Evolutionary conservation across 2,329 filamentous ascomycete species (phyloP).

Genomic region (Teratosphaeriaceae sp.): DNA sequence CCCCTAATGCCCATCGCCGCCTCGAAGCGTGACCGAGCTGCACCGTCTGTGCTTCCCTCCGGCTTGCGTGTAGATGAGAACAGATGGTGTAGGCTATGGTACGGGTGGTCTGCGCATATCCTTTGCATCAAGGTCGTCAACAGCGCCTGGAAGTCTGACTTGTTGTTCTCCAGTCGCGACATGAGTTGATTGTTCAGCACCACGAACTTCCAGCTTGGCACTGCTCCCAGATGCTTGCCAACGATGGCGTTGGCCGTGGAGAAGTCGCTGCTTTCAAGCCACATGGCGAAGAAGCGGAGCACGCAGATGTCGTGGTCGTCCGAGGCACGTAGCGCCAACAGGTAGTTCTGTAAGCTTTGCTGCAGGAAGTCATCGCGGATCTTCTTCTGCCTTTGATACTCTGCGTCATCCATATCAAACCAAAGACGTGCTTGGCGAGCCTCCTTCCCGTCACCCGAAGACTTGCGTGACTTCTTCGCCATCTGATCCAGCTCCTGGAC

Average conservation of each 20-base stretch:
- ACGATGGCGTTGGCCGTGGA: constrained; percentile 72
- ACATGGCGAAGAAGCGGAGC: constrained; percentile 85
- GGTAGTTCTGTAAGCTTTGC: constrained; percentile 86
- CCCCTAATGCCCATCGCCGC: constrained; percentile 66
- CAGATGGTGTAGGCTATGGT: constrained; percentile 95
- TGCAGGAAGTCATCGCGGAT: constrained; percentile 78
- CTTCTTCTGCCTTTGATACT: constrained; percentile 70
- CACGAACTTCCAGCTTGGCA: constrained; percentile 89
- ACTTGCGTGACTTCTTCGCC: constrained; percentile 38
- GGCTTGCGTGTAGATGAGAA: constrained; percentile 65
- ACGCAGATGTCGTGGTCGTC: constrained; percentile 86
- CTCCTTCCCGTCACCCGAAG: constrained; percentile 43
- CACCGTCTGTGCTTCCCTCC: constrained; percentile 58
- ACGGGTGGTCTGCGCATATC: constrained; percentile 89
- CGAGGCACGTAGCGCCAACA: constrained; percentile 75
- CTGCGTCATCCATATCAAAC: constrained; percentile 83
- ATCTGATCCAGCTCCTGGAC: constrained; percentile 64
- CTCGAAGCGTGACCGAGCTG: constrained; percentile 63
- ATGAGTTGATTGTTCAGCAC: constrained; percentile 91
- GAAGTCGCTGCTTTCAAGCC: constrained; percentile 81
- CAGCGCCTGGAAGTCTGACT: constrained; percentile 66
- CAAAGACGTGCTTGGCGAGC: constrained; percentile 73
- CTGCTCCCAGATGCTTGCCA: constrained; percentile 58
- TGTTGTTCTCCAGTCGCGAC: constrained; percentile 73
- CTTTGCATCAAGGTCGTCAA: constrained; percentile 67